Base-by-base conservation (phyloP, 1,284 basidiomycete species). In the Irpex sp. region DNA sequence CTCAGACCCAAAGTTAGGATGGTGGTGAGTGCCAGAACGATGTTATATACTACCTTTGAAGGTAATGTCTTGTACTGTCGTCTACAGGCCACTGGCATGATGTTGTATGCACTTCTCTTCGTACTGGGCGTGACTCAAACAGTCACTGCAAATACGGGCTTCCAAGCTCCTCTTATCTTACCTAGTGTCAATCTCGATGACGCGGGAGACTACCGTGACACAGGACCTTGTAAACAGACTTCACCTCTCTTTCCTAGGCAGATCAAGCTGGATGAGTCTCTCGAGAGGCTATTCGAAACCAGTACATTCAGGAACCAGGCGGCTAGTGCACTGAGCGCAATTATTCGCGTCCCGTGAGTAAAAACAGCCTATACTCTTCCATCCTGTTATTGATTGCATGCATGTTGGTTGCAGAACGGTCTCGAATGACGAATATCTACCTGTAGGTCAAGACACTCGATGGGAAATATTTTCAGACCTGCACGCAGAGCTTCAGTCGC, bases 381-480 rank as follows among this genome's bases (percentile, higher is more conserved):
- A 17, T 36, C 7, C 9, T 40, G 49, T 37, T 17, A 17, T 11
- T 8, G n/a, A 36, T 51, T 19, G 17, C 31, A 36, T 13, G 51
- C 51, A 13, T 13, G 21, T 13, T 21, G 26, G 34, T 19, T 4
- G n/a, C 44, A 75, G 73, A 15, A 73, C 74, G 4, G 72, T 74
- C 61, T 70, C 71, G 13, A 72, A 72, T 34, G 72, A 75, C 47
- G 69, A 70, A 51, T 60, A 73, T 34, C 62, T 61, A 3, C 70
- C 70, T 4, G 67, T 73, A 2, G 82, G 79, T 8, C 69, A 74
- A n/a, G 81, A 82, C 63, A 65, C 71, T 0, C 76, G 79, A 19
- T 83, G 80, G 80, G 73, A 79, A 17, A 70, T 73, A 1, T 78
- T 82, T 62, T 66, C 63, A 9, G 62, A 69, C 11, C 72, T 82